Conservation (phyloP, 116 monocot species). For the Thalassia testudinum region DNA sequence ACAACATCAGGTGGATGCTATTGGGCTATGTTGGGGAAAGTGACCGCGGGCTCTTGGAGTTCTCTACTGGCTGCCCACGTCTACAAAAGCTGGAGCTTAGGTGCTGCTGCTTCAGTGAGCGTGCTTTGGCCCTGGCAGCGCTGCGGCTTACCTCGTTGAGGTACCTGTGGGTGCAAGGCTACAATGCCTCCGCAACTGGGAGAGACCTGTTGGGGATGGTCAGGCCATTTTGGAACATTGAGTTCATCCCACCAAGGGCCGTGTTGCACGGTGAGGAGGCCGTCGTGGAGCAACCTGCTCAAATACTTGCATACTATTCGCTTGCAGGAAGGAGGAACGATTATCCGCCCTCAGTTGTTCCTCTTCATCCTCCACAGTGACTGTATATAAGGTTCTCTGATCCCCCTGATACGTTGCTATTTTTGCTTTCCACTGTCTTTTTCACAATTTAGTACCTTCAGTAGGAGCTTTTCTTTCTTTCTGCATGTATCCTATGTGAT, state of each 20-base stretch:
- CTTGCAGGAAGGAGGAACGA: conserved; percentile 65
- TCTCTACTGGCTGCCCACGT: conserved; percentile 47
- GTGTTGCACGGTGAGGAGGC: background rate
- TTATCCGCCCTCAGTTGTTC: conserved; percentile 33
- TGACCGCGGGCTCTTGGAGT: conserved; percentile 41
- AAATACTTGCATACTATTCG: conserved; percentile 84
- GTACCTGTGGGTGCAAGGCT: conserved; percentile 94
- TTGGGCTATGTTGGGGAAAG: conserved; percentile 71
- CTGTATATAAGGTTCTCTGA: background rate
- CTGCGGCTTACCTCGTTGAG: conserved; percentile 43
- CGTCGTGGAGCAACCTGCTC: conserved; percentile 40
- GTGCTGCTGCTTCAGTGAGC: conserved; percentile 84
- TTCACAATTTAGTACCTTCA: too few species aligned
- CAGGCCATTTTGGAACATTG: conserved; percentile 86
- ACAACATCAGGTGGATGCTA: conserved; percentile 58
- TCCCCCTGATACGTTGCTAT: background rate
- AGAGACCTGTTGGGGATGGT: conserved; percentile 52
- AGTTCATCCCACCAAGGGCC: conserved; percentile 43
- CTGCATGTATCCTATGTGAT: too few species aligned
- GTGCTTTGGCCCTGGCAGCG: conserved; percentile 49
- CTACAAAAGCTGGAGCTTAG: conserved; percentile 84
- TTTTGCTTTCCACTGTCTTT: too few species aligned
- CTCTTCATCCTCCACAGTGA: conserved; percentile 11
- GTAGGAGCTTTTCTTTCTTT: too few species aligned
- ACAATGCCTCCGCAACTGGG: conserved; percentile 30